phyloP scores from a whole-genome alignment of 768 basidiomycete genomes.

The Nidularia pulvinata region DNA sequence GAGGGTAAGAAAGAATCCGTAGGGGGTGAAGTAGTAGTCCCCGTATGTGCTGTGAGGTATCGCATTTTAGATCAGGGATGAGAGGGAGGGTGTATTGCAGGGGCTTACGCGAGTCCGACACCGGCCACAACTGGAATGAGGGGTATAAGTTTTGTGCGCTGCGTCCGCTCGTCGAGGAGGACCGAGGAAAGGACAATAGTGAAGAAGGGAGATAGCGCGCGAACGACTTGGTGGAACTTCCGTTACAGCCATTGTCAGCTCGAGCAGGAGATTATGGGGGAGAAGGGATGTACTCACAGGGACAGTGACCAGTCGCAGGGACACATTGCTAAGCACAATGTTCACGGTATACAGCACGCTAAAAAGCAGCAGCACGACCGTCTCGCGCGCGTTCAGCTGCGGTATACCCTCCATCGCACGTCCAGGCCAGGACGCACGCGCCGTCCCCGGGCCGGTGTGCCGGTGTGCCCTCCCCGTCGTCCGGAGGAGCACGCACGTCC shows the following conservation, averaged over 20 bases:
- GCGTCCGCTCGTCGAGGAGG: slow-evolving; percentile 65
- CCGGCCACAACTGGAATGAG: slow-evolving; percentile 87
- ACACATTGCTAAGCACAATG: slow-evolving; percentile 93
- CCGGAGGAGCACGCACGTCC: slow-evolving; percentile 68
- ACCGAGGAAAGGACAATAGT: slow-evolving; percentile 76
- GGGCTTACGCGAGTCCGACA: slow-evolving; percentile 85
- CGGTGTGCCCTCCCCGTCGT: slow-evolving; percentile 9
- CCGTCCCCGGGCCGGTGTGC: background rate
- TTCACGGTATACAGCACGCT: slow-evolving; percentile 93
- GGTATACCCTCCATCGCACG: slow-evolving; percentile 8
- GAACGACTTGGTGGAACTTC: slow-evolving; percentile 97
- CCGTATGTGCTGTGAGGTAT: slow-evolving; percentile 74
- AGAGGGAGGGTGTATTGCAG: background rate
- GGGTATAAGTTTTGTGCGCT: slow-evolving; percentile 61
- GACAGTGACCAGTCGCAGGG: slow-evolving; percentile 84
- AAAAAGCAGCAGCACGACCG: slow-evolving; percentile 72
- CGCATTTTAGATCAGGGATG: too few relatives aligned
- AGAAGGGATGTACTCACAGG: slow-evolving; percentile 55
- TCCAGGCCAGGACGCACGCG: background rate
- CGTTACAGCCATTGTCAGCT: background rate
- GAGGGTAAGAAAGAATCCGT: slow-evolving; percentile 87
- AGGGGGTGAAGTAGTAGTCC: slow-evolving; percentile 89
- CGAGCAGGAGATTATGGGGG: slow-evolving; percentile 2
- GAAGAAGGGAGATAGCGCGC: slow-evolving; percentile 92
- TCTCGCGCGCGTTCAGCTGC: slow-evolving; percentile 49